These are phyloP conservation scores for Eucalyptus pumila DNA, from an alignment of 345 rosid species.

Conservation along the genomic window DNA sequence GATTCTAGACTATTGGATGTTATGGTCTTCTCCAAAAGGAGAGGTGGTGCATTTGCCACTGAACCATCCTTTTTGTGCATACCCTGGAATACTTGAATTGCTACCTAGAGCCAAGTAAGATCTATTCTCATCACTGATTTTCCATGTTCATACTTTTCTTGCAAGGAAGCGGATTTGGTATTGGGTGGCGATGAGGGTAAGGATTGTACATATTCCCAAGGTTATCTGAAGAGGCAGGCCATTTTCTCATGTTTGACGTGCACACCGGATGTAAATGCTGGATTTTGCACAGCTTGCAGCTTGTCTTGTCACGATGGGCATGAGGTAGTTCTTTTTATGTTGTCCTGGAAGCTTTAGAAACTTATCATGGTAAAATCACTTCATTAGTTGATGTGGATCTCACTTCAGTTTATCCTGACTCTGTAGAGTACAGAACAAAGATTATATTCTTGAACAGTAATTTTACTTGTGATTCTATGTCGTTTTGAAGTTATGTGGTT, in stretches of 20 bases:
- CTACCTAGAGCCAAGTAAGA: background rate
- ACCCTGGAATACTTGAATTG: background rate
- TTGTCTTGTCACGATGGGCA: slow-evolving; percentile 95
- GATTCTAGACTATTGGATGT: background rate
- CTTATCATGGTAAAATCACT: background rate
- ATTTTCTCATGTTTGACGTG: slow-evolving; percentile 95
- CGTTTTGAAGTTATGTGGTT: background rate
- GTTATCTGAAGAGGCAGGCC: slow-evolving; percentile 90
- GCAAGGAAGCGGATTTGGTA: slow-evolving; percentile 87
- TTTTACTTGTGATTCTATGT: background rate
- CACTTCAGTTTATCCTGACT: background rate
- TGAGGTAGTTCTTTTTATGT: slow-evolving; percentile 39
- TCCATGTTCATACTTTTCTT: background rate
- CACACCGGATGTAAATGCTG: slow-evolving; percentile 81
- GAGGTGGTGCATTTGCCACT: background rate
- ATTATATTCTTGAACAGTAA: background rate
- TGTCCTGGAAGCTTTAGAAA: background rate
- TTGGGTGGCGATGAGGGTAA: slow-evolving; percentile 98
- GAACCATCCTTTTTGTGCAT: background rate
- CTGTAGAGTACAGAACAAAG: background rate
- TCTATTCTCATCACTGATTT: background rate
- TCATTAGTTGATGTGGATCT: background rate
- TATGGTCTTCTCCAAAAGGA: background rate
- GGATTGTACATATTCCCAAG: slow-evolving; percentile 79
- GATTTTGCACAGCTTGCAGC: slow-evolving; percentile 93